Evolutionary conservation across 2,329 filamentous ascomycete species (phyloP), one percentile per base, ranked within the genome.

Genomic region (Aureobasidium lini): DNA sequence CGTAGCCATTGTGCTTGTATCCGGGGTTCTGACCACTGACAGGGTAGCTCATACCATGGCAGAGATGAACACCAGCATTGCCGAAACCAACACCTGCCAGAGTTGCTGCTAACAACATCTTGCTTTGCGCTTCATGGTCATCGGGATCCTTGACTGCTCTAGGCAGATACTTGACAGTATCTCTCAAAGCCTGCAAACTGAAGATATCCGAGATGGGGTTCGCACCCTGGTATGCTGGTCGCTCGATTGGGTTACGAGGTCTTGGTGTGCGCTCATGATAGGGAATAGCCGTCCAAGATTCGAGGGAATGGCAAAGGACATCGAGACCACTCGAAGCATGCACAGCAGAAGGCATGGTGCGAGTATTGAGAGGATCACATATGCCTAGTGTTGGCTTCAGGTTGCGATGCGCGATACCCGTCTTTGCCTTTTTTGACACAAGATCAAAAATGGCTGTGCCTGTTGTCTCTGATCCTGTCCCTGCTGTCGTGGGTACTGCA

Each of bases 141-240:
- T 96, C 91, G 0, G 93, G 91, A 67, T 97, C 89, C 60, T 81
- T 85, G 3, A 95, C 89, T 0, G 91, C 88, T 59, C 93, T 84
- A 0, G 93, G 94, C 0, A 99, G 85, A 69, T 96, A 99, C 75
- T 96, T 92, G 64, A 96, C 85, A 0, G 92, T 96, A 66, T 84
- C 83, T 32, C 84, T 81, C 6, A 99, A 81, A 0, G 94, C 92
- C 66, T 89, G 87, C 18, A 99, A 80, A 3, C 90, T 95, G 78
- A 99, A 99, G 65, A 99, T 93, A 71, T 99, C 94, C 44, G 89
- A 95, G 67, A 99, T 99, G 2, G 94, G 94, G 71, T 99, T 99
- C 6, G 94, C 91, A 42, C 94, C 94, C 73, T 99, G 94, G 71
- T 99, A 99, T 0, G 94, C 92, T 0, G 94, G 94, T 4, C 94